A percentile compares a stretch with the other conserved stretches of the same genome.
Conservation (phyloP, 2,329 filamentous ascomycete species). For the Cladosporium phlei region DNA sequence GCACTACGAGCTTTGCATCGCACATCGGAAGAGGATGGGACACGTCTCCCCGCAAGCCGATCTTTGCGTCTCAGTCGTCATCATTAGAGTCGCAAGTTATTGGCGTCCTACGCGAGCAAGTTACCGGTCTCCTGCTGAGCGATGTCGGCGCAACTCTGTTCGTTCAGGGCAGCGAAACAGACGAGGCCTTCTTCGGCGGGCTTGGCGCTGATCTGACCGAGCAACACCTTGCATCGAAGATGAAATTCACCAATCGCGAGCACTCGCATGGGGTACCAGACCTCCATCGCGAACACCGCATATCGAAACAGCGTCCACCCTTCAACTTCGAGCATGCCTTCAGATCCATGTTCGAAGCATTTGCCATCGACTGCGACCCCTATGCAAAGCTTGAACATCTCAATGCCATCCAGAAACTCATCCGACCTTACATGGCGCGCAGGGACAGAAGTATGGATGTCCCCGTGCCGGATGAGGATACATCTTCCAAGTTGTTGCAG, state of each 20-base stretch:
- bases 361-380: constrained; percentile 84
- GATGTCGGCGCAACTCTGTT: constrained; percentile 85
- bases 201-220: constrained; percentile 42
- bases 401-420: constrained; percentile 72
- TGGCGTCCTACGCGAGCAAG: constrained; percentile 32
- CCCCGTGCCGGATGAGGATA: neutral
- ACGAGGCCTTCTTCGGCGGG: constrained; percentile 70
- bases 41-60: constrained; percentile 7
- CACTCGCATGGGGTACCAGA: neutral
- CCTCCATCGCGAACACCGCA: neutral
- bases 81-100: constrained; percentile 49
- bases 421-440: constrained; percentile 22
- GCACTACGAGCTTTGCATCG: constrained; percentile 53
- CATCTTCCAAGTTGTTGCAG: neutral
- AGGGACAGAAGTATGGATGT: neutral
- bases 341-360: constrained; percentile 72
- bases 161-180: constrained; percentile 85
- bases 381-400: constrained; percentile 78
- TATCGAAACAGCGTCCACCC: neutral
- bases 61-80: constrained; percentile 30
- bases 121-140: constrained; percentile 81
- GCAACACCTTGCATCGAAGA: constrained; percentile 18
- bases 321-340: constrained; percentile 69
- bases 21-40: constrained; percentile 15
- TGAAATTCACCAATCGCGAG: neutral